phyloP scores from a whole-genome alignment of 257 asterid species.

The Petrea volubilis region DNA sequence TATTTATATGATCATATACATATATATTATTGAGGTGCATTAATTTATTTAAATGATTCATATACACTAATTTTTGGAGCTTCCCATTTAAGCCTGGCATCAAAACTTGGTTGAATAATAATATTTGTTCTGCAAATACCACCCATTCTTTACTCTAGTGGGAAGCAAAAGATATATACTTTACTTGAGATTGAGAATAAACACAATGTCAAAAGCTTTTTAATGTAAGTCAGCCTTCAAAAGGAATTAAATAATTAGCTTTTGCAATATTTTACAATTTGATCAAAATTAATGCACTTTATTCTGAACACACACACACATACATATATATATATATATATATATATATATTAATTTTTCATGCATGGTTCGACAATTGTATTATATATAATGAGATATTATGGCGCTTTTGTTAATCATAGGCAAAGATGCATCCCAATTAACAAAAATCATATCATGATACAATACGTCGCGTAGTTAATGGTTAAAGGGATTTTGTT shows the following conservation, averaged over 20 bases:
- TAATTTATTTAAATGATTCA: no score
- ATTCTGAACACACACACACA: no score
- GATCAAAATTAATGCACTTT: background rate
- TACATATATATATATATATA: no score
- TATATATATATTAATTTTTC: no score
- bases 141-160: constrained; percentile 34
- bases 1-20: no score
- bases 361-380: background rate
- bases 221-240: constrained; percentile 32
- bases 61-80: no score
- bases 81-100: constrained; percentile 44
- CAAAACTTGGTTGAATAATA: constrained; percentile 19
- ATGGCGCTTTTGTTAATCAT: no score
- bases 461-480: no score
- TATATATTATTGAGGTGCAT: no score
- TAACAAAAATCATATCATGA: no score
- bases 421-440: no score
- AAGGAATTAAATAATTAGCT: background rate
- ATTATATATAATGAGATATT: background rate
- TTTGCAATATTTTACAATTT: background rate
- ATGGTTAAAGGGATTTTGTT: no score
- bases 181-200: constrained; percentile 34
- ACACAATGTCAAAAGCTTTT: constrained; percentile 20
- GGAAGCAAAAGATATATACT: constrained; percentile 38
- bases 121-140: background rate